These are phyloP conservation scores for Pleurotus cornucopiae DNA, from an alignment of 768 basidiomycete genomes.

Conservation along the genomic window DNA sequence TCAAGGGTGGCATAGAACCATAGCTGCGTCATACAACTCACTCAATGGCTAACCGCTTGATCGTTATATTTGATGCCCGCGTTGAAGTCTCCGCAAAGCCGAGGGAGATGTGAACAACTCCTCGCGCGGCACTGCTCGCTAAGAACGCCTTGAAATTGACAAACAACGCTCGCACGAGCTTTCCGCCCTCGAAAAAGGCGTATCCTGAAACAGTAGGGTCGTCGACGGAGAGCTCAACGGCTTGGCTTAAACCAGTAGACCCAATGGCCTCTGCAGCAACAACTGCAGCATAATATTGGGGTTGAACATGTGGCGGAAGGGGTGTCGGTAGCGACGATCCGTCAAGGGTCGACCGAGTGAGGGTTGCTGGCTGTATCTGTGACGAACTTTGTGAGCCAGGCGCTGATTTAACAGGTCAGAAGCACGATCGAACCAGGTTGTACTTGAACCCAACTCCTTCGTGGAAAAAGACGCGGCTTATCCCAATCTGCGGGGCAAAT, in stretches of 20 bases:
- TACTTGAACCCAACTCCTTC: constrained; percentile 71
- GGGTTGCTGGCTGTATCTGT: constrained; percentile 59
- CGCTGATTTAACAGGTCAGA: background rate
- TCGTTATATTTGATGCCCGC: constrained; percentile 26
- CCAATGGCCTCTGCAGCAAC: constrained; percentile 58
- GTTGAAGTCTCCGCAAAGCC: constrained; percentile 24
- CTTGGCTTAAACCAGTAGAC: constrained; percentile 30
- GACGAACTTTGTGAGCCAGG: background rate
- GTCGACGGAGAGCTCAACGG: constrained; percentile 46
- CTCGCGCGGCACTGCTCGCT: constrained; percentile 27
- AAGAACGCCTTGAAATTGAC: constrained; percentile 57
- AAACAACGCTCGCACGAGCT: constrained; percentile 46
- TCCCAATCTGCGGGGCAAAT: constrained; percentile 53
- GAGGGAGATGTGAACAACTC: constrained; percentile 38
- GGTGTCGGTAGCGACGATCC: constrained; percentile 46
- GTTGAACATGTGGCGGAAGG: constrained; percentile 56
- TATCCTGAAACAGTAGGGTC: constrained; percentile 52
- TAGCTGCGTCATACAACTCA: constrained; percentile 17
- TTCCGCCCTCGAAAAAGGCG: constrained; percentile 48
- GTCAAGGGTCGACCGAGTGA: constrained; percentile 56
- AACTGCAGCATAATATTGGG: constrained; percentile 63
- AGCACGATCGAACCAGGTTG: constrained; percentile 39
- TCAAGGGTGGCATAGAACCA: background rate
- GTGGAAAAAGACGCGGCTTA: constrained; percentile 57
- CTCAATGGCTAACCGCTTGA: constrained; percentile 49